A percentile compares a stretch with the other conserved stretches of the same genome.
These are phyloP conservation scores for Pseudogymnoascus sp. DNA, from an alignment of 2,329 filamentous ascomycete species.

Conservation along the genomic window DNA sequence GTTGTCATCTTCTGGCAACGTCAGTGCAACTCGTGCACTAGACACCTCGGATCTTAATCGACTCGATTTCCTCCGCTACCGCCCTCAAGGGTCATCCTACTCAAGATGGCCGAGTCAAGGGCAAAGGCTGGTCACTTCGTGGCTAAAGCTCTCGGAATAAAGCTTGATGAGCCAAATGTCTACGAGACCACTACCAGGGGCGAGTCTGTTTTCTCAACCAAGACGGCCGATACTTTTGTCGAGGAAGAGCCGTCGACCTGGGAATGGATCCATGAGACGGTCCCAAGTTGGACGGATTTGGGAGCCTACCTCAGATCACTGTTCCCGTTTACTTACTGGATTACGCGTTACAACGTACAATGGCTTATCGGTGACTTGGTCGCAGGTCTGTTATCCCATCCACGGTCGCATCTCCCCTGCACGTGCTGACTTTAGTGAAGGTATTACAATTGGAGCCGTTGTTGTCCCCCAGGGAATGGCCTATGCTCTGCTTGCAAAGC, in stretches of 20 bases:
- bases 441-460: conserved; percentile 62
- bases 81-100: neutral
- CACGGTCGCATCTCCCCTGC: neutral
- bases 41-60: neutral
- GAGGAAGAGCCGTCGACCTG: conserved; percentile 68
- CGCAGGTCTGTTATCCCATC: conserved; percentile 51
- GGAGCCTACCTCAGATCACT: conserved; percentile 57
- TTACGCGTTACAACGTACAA: conserved; percentile 74
- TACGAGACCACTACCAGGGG: conserved; percentile 56
- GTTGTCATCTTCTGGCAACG: neutral
- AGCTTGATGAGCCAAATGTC: conserved; percentile 55
- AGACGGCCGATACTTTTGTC: conserved; percentile 68
- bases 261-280: conserved; percentile 61
- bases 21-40: conserved; percentile 1
- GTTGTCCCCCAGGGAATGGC: conserved; percentile 98
- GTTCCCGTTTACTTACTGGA: conserved; percentile 89
- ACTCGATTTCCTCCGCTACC: neutral
- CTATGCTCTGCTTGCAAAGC: conserved; percentile 73
- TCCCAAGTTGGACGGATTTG: conserved; percentile 49
- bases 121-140: conserved; percentile 60
- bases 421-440: conserved; percentile 26
- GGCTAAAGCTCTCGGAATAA: conserved; percentile 76
- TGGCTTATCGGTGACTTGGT: conserved; percentile 87
- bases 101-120: conserved; percentile 17
- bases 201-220: conserved; percentile 69